Evolutionary conservation across 1,284 basidiomycete genomes (phyloP).

Genomic region (Exobasidium rhododendri): DNA sequence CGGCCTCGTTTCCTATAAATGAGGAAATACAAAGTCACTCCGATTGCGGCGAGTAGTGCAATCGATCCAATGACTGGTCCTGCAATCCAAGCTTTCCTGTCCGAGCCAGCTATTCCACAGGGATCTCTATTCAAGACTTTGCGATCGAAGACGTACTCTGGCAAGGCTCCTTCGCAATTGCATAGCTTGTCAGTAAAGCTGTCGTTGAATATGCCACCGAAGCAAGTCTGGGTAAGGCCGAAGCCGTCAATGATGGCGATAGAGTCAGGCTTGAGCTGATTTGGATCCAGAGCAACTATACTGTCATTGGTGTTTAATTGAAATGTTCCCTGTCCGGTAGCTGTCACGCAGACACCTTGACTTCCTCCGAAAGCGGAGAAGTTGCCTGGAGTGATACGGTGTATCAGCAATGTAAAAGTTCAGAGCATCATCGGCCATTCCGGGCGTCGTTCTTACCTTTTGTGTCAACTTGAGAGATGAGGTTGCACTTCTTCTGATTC

Average conservation of each 20-base stretch:
- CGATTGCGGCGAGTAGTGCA: background rate
- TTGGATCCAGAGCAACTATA: background rate
- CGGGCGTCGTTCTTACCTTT: background rate
- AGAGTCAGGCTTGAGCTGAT: background rate
- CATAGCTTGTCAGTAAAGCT: background rate
- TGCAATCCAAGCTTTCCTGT: conserved; percentile 4
- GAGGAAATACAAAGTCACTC: background rate
- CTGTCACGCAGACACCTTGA: background rate
- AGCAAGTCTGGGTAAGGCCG: background rate
- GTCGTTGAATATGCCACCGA: background rate
- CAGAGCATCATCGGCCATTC: too few relatives aligned
- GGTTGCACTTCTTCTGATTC: background rate
- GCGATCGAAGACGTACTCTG: background rate
- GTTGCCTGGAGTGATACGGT: conserved; percentile 1
- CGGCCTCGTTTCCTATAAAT: background rate
- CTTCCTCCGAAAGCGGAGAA: background rate
- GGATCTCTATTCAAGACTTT: conserved; percentile 1
- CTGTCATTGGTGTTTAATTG: background rate
- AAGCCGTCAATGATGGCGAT: background rate
- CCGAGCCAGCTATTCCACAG: background rate
- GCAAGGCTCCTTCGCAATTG: background rate
- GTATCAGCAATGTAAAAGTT: too few relatives aligned
- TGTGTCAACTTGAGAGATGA: background rate
- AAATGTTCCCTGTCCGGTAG: background rate
- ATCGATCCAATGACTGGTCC: background rate